Percentiles rank a stretch among this genome's conserved stretches.
These are phyloP conservation scores for Dentiscutata heterogama DNA, from an alignment of 371 early-diverging fungal species.

Conservation along the genomic window DNA sequence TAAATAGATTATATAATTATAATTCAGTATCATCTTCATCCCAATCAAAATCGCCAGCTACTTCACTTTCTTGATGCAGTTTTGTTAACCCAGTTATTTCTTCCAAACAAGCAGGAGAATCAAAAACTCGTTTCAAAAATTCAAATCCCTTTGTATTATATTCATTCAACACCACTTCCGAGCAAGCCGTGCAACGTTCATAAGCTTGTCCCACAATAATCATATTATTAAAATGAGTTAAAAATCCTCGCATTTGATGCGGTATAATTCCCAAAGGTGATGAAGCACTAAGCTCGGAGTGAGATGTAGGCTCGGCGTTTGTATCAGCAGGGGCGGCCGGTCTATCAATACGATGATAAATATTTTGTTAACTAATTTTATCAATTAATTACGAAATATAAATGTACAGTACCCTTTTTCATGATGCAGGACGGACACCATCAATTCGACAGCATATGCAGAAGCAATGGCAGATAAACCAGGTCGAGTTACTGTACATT, in stretches of 20 bases:
- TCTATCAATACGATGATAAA: slow-evolving; percentile 41
- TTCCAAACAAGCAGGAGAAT: slow-evolving; percentile 82
- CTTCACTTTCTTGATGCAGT: slow-evolving; percentile 77
- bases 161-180: slow-evolving; percentile 69
- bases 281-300: background rate
- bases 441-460: slow-evolving; percentile 89
- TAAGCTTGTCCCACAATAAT: slow-evolving; percentile 90
- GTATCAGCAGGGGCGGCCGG: slow-evolving; percentile 57
- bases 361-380: background rate
- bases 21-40: slow-evolving; percentile 48
- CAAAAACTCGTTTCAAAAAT: slow-evolving; percentile 79
- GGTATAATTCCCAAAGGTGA: slow-evolving; percentile 79
- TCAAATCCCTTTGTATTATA: slow-evolving; percentile 72
- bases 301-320: background rate
- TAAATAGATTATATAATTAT: too few relatives aligned
- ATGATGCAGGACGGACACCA: slow-evolving; percentile 90
- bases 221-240: slow-evolving; percentile 84
- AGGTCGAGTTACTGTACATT: slow-evolving; percentile 97
- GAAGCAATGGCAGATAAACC: slow-evolving; percentile 91
- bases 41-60: slow-evolving; percentile 53
- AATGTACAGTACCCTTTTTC: slow-evolving; percentile 71
- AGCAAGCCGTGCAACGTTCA: slow-evolving; percentile 93
- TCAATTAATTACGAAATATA: background rate
- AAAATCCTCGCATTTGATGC: slow-evolving; percentile 95
- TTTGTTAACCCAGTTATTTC: slow-evolving; percentile 83